phyloP scores from a whole-genome alignment of 2,329 filamentous ascomycete genomes.

The Aulographum hederae region DNA sequence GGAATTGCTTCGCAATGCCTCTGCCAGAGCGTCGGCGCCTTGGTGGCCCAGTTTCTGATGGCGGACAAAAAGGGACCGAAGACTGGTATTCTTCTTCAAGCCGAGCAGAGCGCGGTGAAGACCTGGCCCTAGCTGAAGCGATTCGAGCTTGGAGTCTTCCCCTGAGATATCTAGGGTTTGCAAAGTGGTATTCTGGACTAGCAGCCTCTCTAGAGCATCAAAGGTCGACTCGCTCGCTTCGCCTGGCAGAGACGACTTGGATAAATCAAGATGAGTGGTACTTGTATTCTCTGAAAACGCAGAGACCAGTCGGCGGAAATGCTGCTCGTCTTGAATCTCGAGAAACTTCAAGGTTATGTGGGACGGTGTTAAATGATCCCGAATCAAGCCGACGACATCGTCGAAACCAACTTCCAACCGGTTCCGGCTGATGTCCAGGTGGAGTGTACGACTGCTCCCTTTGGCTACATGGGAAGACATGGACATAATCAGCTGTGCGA shows the following conservation, averaged over 20 bases:
- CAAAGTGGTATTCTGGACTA: constrained; percentile 47
- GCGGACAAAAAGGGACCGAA: constrained; percentile 46
- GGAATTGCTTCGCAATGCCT: constrained; percentile 46
- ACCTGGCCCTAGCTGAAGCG: constrained; percentile 48
- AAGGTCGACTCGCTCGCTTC: constrained; percentile 52
- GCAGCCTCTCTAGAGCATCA: constrained; percentile 41
- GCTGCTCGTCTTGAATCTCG: constrained; percentile 46
- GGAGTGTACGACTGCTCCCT: constrained; percentile 34
- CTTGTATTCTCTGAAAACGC: constrained; percentile 45
- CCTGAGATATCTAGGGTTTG: constrained; percentile 53
- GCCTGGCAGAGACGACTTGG: constrained; percentile 49
- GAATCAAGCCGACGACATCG: constrained; percentile 32
- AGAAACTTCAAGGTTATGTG: constrained; percentile 49
- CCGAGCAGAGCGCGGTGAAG: constrained; percentile 48
- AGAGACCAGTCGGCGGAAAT: constrained; percentile 44
- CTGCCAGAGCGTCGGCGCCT: constrained; percentile 50
- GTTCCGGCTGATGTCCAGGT: constrained; percentile 49
- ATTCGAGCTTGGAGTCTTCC: constrained; percentile 53
- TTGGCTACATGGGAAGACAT: constrained; percentile 30
- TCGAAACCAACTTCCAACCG: constrained; percentile 34
- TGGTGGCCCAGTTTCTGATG: constrained; percentile 51
- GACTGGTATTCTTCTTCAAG: constrained; percentile 41
- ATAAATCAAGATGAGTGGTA: constrained; percentile 47
- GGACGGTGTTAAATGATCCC: constrained; percentile 36
- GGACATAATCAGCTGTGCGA: constrained; percentile 45